A percentile compares a stretch with the other conserved stretches of the same genome.
Conservation (phyloP, 371 early-diverging fungal genomes). For the Apophysomyces variabilis region DNA sequence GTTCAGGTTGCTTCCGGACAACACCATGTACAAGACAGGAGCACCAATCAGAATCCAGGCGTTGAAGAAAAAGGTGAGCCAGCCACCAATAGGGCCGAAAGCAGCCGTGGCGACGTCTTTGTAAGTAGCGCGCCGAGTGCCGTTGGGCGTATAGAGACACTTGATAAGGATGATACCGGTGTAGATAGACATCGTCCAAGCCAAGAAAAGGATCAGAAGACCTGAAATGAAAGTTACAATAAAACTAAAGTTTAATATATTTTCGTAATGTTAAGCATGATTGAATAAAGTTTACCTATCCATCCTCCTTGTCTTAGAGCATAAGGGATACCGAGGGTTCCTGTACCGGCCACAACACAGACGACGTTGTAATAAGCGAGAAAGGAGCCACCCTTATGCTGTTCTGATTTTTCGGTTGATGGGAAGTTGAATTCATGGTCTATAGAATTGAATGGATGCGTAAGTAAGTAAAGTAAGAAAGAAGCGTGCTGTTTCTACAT, state of each 20-base stretch:
- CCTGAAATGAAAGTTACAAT: conserved; percentile 31
- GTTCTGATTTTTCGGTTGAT: conserved; percentile 17
- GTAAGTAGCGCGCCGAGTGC: conserved; percentile 50
- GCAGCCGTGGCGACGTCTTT: conserved; percentile 44
- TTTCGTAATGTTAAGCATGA: neutral
- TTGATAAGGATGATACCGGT: conserved; percentile 42
- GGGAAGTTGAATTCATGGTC: neutral
- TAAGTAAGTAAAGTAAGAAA: too few species aligned
- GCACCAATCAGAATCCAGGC: conserved; percentile 60
- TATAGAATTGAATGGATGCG: neutral
- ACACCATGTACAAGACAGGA: conserved; percentile 60
- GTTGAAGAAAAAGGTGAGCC: conserved; percentile 58
- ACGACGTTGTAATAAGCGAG: conserved; percentile 68
- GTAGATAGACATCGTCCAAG: conserved; percentile 73
- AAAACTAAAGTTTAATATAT: neutral
- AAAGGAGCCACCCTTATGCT: conserved; percentile 37
- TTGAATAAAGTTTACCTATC: conserved; percentile 48
- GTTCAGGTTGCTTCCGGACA: conserved; percentile 55
- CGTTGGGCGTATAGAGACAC: conserved; percentile 34
- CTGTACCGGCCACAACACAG: conserved; percentile 87
- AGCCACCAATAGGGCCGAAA: conserved; percentile 45
- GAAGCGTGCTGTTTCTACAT: neutral
- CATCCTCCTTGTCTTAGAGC: conserved; percentile 85
- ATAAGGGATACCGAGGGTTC: conserved; percentile 83
- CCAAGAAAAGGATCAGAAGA: conserved; percentile 68